These are phyloP conservation scores for Graphilbum sp. DNA, from an alignment of 2,329 filamentous ascomycete species.

Conservation along the genomic window DNA sequence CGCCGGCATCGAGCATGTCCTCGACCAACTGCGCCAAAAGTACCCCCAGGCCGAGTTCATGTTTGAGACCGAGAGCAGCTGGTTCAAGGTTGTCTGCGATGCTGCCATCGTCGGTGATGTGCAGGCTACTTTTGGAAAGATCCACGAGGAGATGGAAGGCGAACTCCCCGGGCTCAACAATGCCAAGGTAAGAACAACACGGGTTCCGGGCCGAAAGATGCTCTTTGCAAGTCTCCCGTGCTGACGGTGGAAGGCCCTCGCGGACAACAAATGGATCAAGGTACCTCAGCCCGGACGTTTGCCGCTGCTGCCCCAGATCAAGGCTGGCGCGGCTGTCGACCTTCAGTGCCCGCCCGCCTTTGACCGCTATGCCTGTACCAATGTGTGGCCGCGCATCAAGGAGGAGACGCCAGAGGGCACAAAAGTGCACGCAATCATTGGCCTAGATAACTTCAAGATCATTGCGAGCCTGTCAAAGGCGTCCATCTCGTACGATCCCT, in stretches of 20 bases:
- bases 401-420: slow-evolving; percentile 8
- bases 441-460: slow-evolving; percentile 1
- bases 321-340: neutral
- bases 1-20: slow-evolving; percentile 9
- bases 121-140: slow-evolving; percentile 5
- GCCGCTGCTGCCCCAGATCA: neutral
- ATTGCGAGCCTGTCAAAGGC: slow-evolving; percentile 6
- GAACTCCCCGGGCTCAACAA: neutral
- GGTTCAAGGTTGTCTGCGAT: slow-evolving; percentile 13
- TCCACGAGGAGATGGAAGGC: slow-evolving; percentile 6
- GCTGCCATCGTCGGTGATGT: slow-evolving; percentile 3
- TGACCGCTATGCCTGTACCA: slow-evolving; percentile 5
- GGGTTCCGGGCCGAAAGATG: too few species aligned
- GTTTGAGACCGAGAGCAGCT: slow-evolving; percentile 11
- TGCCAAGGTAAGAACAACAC: neutral
- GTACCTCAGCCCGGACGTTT: neutral
- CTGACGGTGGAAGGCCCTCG: neutral
- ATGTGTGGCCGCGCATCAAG: slow-evolving; percentile 12
- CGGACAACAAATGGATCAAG: slow-evolving; percentile 2
- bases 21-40: slow-evolving; percentile 7
- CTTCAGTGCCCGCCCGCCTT: slow-evolving; percentile 7
- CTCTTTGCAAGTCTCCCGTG: neutral
- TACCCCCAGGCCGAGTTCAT: slow-evolving; percentile 10
- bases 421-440: slow-evolving; percentile 8
- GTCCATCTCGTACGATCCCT: slow-evolving; percentile 2